Evolutionary conservation across 1,139 yeast species (phyloP), one percentile per base, ranked within the genome.

Genomic region (Meyerozyma smithsonii): DNA sequence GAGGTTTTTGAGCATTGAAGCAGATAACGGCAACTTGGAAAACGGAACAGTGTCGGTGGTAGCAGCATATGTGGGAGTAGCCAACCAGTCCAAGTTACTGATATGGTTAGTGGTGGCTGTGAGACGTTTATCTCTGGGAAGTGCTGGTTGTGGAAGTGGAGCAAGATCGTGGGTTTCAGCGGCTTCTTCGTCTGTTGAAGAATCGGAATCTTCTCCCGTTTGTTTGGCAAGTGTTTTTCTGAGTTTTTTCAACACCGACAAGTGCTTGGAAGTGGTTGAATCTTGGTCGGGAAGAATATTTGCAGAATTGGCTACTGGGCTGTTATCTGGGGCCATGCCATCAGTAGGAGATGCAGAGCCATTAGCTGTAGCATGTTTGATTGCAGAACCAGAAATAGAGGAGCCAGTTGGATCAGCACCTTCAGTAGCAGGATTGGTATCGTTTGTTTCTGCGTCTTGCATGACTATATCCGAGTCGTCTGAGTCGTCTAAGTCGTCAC

Each of bases 121-220:
- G 19, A 79, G 59, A 38, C 56, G 60, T 36, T 56, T 59, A 48
- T 80, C 83, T 49, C 69, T 61, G 3, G 84, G 84, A 26, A 79
- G 63, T 35, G 66, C 79, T 0, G 94, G 95, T 58, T 88, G 96
- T 1, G 97, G 97, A 39, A 90, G 65, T 10, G 96, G 95, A 3
- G 74, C 82, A 36, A 90, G 67, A 35, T 78, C 82, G 45, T 75
- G 77, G 5, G 51, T 52, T 20, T 64, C 65, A 1, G 56, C 61
- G 3, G 55, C 54, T n/a, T 56, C 62, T 5, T 54, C 62, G 4
- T 48, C 58, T 3, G 26, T 38, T 8, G 37, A 15, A 7, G 32
- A 26, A 6, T 15, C 18, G 6, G 36, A n/a, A 3, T 10, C 19
- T 4, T 47, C 54, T n/a, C 56, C 62, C 51, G 15, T 40, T 37